phyloP scores from a whole-genome alignment of 2,329 filamentous ascomycete genomes.

The Fusarium duplospermum region DNA sequence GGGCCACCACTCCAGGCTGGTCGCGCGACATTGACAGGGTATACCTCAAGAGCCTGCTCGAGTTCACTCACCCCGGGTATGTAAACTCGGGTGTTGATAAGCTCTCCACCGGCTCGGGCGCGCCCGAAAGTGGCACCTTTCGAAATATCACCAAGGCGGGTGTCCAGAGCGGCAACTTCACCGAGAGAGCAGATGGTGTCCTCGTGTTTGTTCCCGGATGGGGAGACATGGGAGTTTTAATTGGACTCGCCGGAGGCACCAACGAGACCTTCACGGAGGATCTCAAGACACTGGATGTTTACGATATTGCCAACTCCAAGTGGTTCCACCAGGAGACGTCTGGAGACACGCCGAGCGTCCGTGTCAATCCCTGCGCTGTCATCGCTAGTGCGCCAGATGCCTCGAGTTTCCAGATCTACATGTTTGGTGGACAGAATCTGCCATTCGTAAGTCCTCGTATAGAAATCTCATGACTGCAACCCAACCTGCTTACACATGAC shows the following conservation, averaged over 20 bases:
- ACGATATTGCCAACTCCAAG: constrained; percentile 68
- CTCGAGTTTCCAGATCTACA: constrained; percentile 80
- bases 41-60: constrained; percentile 79
- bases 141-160: constrained; percentile 81
- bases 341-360: constrained; percentile 62
- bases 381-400: constrained; percentile 74
- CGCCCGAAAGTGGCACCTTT: constrained; percentile 72
- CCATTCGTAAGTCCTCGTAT: constrained; percentile 61
- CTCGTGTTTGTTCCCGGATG: constrained; percentile 81
- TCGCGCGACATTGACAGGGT: constrained; percentile 71
- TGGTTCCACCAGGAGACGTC: constrained; percentile 71
- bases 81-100: constrained; percentile 71
- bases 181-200: constrained; percentile 78
- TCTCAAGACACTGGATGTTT: constrained; percentile 71
- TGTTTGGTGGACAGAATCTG: constrained; percentile 82
- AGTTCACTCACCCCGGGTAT: constrained; percentile 80
- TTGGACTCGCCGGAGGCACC: constrained; percentile 79
- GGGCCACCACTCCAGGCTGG: constrained; percentile 71
- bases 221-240: constrained; percentile 75
- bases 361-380: constrained; percentile 71
- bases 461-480: not conserved
- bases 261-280: constrained; percentile 73
- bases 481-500: constrained; percentile 14
- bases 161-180: constrained; percentile 74
- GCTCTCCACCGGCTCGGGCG: constrained; percentile 64